phyloP scores from a whole-genome alignment of 768 basidiomycete genomes.

The Megacollybia marginata region DNA sequence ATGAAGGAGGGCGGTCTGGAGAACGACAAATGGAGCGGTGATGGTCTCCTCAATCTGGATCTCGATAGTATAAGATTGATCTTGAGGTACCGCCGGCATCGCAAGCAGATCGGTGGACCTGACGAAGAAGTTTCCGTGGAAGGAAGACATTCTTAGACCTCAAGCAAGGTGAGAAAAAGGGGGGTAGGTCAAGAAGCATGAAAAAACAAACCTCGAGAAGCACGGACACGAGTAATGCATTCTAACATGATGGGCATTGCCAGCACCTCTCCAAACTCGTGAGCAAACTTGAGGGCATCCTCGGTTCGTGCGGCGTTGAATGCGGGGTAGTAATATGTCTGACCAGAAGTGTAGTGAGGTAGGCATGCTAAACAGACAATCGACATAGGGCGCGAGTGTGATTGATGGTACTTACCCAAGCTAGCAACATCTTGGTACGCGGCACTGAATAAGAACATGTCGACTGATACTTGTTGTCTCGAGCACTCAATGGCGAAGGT shows the following conservation, averaged over 20 bases:
- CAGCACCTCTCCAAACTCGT: slow-evolving; percentile 90
- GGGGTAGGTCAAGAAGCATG: background rate
- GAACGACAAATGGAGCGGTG: slow-evolving; percentile 82
- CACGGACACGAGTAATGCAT: slow-evolving; percentile 95
- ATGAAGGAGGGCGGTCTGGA: slow-evolving; percentile 92
- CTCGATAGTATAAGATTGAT: slow-evolving; percentile 94
- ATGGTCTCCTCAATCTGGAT: slow-evolving; percentile 93
- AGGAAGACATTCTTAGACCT: slow-evolving; percentile 93
- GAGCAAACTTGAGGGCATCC: slow-evolving; percentile 97
- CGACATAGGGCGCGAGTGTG: background rate
- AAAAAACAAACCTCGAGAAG: slow-evolving; percentile 70
- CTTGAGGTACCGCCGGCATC: slow-evolving; percentile 93
- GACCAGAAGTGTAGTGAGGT: slow-evolving; percentile 95
- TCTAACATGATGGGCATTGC: slow-evolving; percentile 95
- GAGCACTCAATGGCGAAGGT: slow-evolving; percentile 98
- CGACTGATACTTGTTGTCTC: slow-evolving; percentile 92
- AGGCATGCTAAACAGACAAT: slow-evolving; percentile 55
- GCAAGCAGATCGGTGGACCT: slow-evolving; percentile 94
- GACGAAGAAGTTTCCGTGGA: slow-evolving; percentile 99
- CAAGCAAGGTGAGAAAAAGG: background rate
- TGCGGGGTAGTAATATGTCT: slow-evolving; percentile 97
- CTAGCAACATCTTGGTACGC: slow-evolving; percentile 94
- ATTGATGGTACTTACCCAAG: slow-evolving; percentile 46
- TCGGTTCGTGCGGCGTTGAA: slow-evolving; percentile 94
- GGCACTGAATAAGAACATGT: slow-evolving; percentile 98